phyloP scores from a whole-genome alignment of 345 rosid genomes.

The Linum tenue region DNA sequence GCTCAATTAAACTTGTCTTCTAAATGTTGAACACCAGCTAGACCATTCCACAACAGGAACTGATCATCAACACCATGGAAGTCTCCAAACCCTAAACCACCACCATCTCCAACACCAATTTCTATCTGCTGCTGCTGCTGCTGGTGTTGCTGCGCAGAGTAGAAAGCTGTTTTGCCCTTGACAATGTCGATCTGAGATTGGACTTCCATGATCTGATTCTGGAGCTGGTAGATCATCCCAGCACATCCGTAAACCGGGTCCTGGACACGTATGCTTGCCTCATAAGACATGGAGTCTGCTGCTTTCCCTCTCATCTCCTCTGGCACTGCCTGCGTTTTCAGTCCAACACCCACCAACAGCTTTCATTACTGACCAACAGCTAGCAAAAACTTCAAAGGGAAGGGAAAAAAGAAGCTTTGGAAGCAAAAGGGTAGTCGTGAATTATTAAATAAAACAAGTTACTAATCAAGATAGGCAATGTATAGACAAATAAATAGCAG shows the following conservation, averaged over 20 bases:
- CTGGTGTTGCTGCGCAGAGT: not conserved
- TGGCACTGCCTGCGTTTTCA: not conserved
- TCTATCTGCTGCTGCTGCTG: not conserved
- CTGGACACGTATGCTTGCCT: not conserved
- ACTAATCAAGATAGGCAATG: too few species aligned
- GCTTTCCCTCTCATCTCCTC: not conserved
- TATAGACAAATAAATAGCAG: too few species aligned
- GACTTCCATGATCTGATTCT: not conserved
- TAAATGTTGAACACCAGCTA: not conserved
- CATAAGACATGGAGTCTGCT: not conserved
- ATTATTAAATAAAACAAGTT: too few species aligned
- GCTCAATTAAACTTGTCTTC: not conserved
- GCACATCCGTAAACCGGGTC: slow-evolving; percentile 6
- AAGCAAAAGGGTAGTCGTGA: too few species aligned
- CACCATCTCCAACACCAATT: not conserved
- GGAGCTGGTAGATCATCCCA: not conserved
- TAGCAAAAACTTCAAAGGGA: too few species aligned
- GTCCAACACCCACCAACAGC: too few species aligned
- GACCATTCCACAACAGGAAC: not conserved
- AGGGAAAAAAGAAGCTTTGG: too few species aligned
- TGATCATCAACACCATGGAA: not conserved
- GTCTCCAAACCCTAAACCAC: not conserved
- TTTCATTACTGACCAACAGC: too few species aligned
- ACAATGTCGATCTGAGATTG: not conserved
- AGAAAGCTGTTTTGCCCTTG: not conserved